Conservation (phyloP, 345 rosid genomes). For the Triadica sebifera region DNA sequence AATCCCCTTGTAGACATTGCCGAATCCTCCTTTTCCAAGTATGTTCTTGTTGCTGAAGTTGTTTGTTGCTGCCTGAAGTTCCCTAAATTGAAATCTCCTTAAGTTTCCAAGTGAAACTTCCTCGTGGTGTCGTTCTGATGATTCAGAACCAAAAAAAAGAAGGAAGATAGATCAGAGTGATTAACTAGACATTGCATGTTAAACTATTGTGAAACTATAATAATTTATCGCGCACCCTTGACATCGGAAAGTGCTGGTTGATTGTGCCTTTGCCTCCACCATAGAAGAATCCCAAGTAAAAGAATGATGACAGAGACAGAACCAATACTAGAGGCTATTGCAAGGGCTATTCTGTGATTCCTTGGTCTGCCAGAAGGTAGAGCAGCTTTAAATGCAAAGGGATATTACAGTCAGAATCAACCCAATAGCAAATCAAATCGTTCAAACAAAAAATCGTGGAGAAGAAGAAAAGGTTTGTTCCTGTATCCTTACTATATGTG, state of each 20-base stretch:
- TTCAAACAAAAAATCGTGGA: background rate
- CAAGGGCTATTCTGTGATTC: slow-evolving; percentile 71
- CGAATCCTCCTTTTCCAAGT: slow-evolving; percentile 94
- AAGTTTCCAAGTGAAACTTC: slow-evolving; percentile 90
- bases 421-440: background rate
- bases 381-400: slow-evolving; percentile 35
- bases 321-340: slow-evolving; percentile 68
- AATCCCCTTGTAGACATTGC: slow-evolving; percentile 85
- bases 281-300: slow-evolving; percentile 62
- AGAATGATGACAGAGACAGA: slow-evolving; percentile 59
- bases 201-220: background rate
- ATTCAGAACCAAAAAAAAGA: background rate
- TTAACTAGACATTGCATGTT: background rate
- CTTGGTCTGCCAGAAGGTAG: slow-evolving; percentile 38
- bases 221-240: slow-evolving; percentile 51
- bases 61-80: slow-evolving; percentile 75
- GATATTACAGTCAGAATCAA: slow-evolving; percentile 18
- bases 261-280: slow-evolving; percentile 79
- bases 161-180: background rate
- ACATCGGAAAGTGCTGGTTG: slow-evolving; percentile 70
- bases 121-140: slow-evolving; percentile 55
- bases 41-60: slow-evolving; percentile 88
- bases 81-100: slow-evolving; percentile 81
- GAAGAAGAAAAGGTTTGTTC: background rate
- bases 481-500: slow-evolving; percentile 52